Conservation (phyloP, 805 yeast species). For the Maudiozyma saulgeensis region DNA sequence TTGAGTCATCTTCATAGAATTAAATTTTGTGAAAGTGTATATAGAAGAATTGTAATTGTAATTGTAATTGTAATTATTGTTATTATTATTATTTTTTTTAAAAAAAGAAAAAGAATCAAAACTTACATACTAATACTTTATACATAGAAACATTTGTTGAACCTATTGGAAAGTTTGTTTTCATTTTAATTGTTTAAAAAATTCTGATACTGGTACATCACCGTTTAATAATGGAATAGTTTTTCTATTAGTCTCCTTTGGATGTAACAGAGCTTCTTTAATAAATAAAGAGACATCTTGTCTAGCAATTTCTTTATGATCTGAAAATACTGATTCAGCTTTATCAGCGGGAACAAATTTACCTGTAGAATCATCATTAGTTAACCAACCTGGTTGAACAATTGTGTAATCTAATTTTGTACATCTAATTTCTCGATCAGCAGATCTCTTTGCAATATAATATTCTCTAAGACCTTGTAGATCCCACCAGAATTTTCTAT, state of each 20-base stretch:
- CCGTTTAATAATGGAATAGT: conserved; percentile 40
- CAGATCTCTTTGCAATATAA: conserved; percentile 53
- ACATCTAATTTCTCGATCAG: conserved; percentile 39
- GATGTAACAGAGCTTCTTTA: conserved; percentile 30
- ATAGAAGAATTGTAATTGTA: background rate
- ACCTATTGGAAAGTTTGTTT: no score
- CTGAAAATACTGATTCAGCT: conserved; percentile 9
- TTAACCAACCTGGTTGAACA: conserved; percentile 40
- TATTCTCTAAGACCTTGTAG: conserved; percentile 35
- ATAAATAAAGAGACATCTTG: conserved; percentile 48
- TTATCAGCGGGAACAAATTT: conserved; percentile 24
- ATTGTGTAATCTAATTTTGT: conserved; percentile 45
- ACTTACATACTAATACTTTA: no score
- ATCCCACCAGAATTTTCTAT: conserved; percentile 37
- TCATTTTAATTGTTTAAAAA: conserved; percentile 3
- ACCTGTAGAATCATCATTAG: conserved; percentile 32
- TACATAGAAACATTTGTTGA: no score
- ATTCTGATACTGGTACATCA: conserved; percentile 22
- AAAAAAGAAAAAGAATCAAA: background rate
- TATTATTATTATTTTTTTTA: background rate
- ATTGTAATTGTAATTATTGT: no score
- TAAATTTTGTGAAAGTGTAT: background rate
- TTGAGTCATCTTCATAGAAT: conserved; percentile 31
- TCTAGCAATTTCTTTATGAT: conserved; percentile 21
- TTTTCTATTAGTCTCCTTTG: conserved; percentile 33